Base-by-base conservation (phyloP, 371 early-diverging fungal genomes). In the Mortierella polycephala region DNA sequence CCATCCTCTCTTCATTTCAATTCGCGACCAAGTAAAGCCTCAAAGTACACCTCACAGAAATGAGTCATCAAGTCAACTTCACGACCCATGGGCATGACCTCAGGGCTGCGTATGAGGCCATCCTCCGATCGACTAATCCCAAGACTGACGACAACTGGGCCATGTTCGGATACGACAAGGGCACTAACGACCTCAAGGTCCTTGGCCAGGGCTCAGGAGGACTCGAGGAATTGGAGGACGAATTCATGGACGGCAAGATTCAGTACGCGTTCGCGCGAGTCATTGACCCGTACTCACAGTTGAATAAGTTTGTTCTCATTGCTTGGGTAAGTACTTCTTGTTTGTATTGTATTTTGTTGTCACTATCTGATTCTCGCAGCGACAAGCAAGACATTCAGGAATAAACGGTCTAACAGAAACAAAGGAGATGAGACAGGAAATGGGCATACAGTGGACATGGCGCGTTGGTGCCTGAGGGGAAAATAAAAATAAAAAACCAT, bases 231-330 rank as follows among this genome's bases (percentile, higher is more conserved):
- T 86, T 97, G 10, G 79, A 81, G n/a, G 98, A 97, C 3, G 96
- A 96, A 75, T 96, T 96, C 82, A 88, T 89, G 58, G 95, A 93
- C 62, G 89, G 93, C 60, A 95, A 96, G 81, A 92, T 96, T 59
- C 95, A 94, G 82, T 97, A 92, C 81, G 98, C 96, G 16, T 95
- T 92, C 83, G 91, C 85, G 7, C 87, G 93, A 30, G 93, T 96
- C 37, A 85, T 84, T 47, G 98, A 98, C 81, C 96, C 95, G 12
- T 93, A 95, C 66, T 92, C 96, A 1, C 88, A 88, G 49, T 86
- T 98, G 39, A 89, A 93, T 57, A 98, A 97, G 83, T 92, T 91
- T 80, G 94, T 96, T 52, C 90, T 98, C 71, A 91, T 98, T 69
- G 93, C 90, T 18, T 98, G 96, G 96, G 93, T 94, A 87, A 14